phyloP scores from a whole-genome alignment of 768 basidiomycete species.

The Udeniomyces megalosporus region DNA sequence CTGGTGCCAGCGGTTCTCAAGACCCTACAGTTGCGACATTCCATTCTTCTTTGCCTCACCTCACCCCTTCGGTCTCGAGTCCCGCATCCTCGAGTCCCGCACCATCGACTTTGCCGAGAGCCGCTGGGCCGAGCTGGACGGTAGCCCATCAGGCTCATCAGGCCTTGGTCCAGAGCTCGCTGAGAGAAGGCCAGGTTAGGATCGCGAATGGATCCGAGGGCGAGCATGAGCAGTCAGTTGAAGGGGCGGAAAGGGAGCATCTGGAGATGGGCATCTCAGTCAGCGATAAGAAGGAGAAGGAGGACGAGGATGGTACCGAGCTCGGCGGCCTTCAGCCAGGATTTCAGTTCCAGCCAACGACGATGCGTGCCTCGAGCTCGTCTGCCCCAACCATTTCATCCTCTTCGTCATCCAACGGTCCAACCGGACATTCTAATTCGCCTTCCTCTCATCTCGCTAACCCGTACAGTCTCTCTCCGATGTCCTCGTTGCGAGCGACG shows the following conservation, averaged over 20 bases:
- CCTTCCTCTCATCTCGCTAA: conserved; percentile 3
- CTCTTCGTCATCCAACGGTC: neutral
- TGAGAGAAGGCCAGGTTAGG: neutral
- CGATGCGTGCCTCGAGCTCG: neutral
- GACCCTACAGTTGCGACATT: neutral
- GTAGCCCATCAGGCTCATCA: conserved; percentile 3
- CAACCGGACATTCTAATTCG: neutral
- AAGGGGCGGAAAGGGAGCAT: neutral
- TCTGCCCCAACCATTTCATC: neutral
- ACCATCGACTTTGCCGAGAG: conserved; percentile 7
- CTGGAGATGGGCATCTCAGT: neutral
- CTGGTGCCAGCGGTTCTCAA: no score
- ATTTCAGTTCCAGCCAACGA: conserved; percentile 7
- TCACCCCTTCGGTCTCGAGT: conserved; percentile 15
- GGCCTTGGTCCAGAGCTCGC: conserved; percentile 3
- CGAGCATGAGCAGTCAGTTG: neutral
- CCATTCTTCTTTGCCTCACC: conserved; percentile 3
- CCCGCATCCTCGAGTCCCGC: conserved; percentile 12
- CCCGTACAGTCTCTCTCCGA: conserved; percentile 5
- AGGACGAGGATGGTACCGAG: neutral
- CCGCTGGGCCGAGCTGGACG: neutral
- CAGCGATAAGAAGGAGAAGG: neutral
- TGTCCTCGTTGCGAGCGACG: conserved; percentile 15
- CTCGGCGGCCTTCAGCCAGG: conserved; percentile 1
- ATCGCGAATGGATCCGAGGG: conserved; percentile 1